Base-by-base conservation (phyloP, 75 land plant genomes). In the Sequoia sempervirens region DNA sequence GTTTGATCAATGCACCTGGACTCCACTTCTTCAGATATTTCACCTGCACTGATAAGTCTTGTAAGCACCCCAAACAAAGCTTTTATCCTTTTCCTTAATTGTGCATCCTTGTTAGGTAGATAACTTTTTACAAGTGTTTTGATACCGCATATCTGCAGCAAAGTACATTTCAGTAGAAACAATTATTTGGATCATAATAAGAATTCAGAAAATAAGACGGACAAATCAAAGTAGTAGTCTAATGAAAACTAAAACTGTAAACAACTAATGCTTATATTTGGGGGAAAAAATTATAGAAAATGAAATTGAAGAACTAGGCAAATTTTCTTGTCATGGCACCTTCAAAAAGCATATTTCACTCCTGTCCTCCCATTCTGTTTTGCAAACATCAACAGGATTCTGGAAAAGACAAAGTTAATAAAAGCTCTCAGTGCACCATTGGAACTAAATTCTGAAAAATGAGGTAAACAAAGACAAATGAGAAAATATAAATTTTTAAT, bases 121-220 rank as follows among this genome's bases (percentile, higher is more conserved):
- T 90, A 97, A 88, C 99, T 97, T 83, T 94, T 97, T n/a, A 97
- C 97, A 84, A 95, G 82, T 12, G 93, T 88, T 83, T 95, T 97
- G 61, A 97, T 88, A 7, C 92, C 92, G 89, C 76, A 97, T 45
- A 96, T 90, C 99, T 97, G 92, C 72, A 85, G 53, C 50, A 82
- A 15, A 76, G 68, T 34, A 70, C 15, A 36, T 53, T 61, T 61
- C 28, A 61, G 28, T 80, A 47, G 2, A 80, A 80, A 26, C 40
- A 7, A 20, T 75, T 75, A 75, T 75, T 75, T 40, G 11, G 58
- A 23, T 26, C 64, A 80, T 47, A 68, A n/a, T 80, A 45, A 46
- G 70, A 80, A 43, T 3, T 20, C n/a, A 45, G 34, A n/a, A 80
- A 80, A 80, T 11, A 45, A 37, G 15, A 75, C 78, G 40, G 78